Percentiles rank a stretch among this genome's conserved stretches.
Evolutionary conservation across 1,284 basidiomycete genomes (phyloP).

Genomic region (Pholiota adiposa): DNA sequence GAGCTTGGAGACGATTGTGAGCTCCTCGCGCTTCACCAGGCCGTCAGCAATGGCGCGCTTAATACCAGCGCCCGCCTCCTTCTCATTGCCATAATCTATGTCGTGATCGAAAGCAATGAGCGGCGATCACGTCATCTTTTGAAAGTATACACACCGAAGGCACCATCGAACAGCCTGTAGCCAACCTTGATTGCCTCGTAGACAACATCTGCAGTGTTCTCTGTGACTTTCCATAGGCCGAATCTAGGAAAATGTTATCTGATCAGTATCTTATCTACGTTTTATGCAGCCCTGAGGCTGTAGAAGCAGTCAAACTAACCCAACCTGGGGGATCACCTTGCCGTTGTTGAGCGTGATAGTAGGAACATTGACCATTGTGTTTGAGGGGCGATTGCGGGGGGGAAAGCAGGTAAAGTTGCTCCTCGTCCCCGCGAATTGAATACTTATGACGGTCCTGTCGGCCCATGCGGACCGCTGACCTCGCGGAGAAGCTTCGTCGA

Average conservation of each 20-base stretch:
- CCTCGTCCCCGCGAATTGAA: neutral
- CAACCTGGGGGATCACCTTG: constrained; percentile 30
- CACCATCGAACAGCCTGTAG: constrained; percentile 84
- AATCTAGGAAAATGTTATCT: constrained; percentile 24
- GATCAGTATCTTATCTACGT: constrained; percentile 21
- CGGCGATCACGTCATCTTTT: neutral
- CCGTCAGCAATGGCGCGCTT: constrained; percentile 77
- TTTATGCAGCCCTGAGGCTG: neutral
- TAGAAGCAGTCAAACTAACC: constrained; percentile 20
- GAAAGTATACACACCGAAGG: constrained; percentile 41
- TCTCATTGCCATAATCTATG: constrained; percentile 84
- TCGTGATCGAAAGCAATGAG: neutral
- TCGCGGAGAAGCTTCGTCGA: constrained; percentile 22
- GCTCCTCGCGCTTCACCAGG: constrained; percentile 73
- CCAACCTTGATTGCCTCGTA: constrained; percentile 75
- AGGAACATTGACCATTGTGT: constrained; percentile 27
- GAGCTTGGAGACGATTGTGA: constrained; percentile 81
- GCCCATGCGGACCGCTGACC: constrained; percentile 3
- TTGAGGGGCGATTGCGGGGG: constrained; percentile 1
- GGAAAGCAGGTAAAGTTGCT: constrained; percentile 1
- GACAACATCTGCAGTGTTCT: constrained; percentile 50
- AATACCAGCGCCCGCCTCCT: constrained; percentile 80
- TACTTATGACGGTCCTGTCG: constrained; percentile 3
- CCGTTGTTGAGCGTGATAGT: constrained; percentile 31
- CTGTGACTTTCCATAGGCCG: constrained; percentile 33